Percentiles rank a stretch among this genome's conserved stretches.
Evolutionary conservation across 2,329 filamentous ascomycete genomes (phyloP).

Genomic region (Fusarium verrucosum): DNA sequence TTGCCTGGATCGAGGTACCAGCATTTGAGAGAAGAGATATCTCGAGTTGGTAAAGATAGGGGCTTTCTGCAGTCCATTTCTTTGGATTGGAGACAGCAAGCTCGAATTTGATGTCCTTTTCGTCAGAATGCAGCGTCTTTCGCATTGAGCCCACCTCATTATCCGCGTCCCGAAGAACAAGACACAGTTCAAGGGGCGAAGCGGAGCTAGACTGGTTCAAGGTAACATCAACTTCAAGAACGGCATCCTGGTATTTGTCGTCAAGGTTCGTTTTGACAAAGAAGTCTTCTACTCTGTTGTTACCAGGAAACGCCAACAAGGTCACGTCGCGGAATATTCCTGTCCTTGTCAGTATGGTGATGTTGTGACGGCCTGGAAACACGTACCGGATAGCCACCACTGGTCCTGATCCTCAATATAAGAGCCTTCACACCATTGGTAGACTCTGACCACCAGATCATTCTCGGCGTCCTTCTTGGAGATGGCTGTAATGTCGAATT

Average conservation of each 20-base stretch:
- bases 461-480: not conserved
- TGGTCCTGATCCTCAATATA: conserved; percentile 20
- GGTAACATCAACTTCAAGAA: not conserved
- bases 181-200: rapidly evolving
- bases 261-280: conserved; percentile 8
- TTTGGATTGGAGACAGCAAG: not conserved
- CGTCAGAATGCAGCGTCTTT: rapidly evolving
- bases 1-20: not conserved
- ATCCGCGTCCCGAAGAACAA: not conserved
- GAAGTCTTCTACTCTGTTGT: not conserved
- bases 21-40: not conserved
- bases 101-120: rapidly evolving
- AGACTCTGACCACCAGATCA: not conserved
- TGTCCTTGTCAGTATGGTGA: not conserved
- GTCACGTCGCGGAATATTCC: conserved; percentile 20
- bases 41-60: conserved; percentile 1
- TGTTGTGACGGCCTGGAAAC: rapidly evolving
- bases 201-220: rapidly evolving
- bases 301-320: not conserved
- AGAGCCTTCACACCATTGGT: conserved; percentile 13
- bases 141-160: not conserved
- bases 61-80: conserved; percentile 13
- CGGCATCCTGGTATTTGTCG: not conserved
- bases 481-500: not conserved
- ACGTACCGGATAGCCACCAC: conserved; percentile 16